Percentiles rank a stretch among this genome's conserved stretches.
Evolutionary conservation across 2,329 filamentous ascomycete species (phyloP).

Genomic region (Neofusicoccum ribis): DNA sequence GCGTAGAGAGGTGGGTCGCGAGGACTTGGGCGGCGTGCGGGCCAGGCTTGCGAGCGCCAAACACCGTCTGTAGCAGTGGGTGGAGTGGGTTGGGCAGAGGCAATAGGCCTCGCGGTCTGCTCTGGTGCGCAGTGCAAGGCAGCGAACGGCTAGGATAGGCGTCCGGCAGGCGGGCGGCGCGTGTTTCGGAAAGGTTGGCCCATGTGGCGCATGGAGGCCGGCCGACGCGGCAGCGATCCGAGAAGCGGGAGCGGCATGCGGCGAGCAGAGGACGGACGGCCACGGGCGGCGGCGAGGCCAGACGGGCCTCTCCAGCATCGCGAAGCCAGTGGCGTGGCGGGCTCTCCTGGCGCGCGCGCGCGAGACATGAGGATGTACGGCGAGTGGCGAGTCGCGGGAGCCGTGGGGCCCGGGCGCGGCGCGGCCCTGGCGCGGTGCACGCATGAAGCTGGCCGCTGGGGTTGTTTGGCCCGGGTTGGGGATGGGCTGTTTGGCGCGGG

Average conservation of each 20-base stretch:
- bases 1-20: not conserved
- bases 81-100: not conserved
- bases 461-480: too few species aligned
- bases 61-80: not conserved
- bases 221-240: not conserved
- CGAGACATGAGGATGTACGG: not conserved
- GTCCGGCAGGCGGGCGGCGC: not conserved
- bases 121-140: too few species aligned
- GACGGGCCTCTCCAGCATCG: too few species aligned
- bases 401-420: too few species aligned
- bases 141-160: not conserved
- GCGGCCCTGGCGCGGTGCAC: not conserved
- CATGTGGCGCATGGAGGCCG: not conserved
- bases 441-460: not conserved
- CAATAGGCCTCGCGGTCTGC: not conserved
- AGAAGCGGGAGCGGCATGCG: not conserved
- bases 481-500: too few species aligned
- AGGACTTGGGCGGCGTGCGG: not conserved
- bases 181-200: constrained; percentile 10
- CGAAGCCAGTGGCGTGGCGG: too few species aligned
- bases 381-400: not conserved
- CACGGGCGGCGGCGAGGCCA: not conserved
- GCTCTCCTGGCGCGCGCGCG: too few species aligned
- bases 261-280: not conserved
- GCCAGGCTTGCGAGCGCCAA: not conserved